These are phyloP conservation scores for Cucumis sativus DNA, from an alignment of 306 rosid species.

Conservation along the genomic window DNA sequence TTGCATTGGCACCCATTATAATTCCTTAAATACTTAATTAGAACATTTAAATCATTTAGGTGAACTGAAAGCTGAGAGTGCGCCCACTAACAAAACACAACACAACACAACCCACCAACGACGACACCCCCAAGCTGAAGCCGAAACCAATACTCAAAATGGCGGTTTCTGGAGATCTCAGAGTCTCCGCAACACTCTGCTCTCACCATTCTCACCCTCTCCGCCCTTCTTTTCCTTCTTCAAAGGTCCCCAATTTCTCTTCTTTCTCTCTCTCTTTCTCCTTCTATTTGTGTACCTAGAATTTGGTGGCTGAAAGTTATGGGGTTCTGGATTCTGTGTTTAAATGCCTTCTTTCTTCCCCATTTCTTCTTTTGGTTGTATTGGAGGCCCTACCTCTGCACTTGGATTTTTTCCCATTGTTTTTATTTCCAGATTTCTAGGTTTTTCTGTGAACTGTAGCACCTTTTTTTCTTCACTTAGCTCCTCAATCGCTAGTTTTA, in stretches of 20 bases:
- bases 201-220: slow-evolving; percentile 36
- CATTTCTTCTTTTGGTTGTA: neutral
- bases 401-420: neutral
- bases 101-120: no score
- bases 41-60: no score
- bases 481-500: neutral
- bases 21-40: no score
- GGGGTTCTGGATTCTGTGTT: neutral
- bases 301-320: neutral
- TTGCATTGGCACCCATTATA: no score
- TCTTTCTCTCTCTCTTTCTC: neutral
- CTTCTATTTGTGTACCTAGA: neutral
- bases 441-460: neutral
- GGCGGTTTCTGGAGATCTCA: slow-evolving; percentile 63
- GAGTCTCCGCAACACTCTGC: slow-evolving; percentile 56
- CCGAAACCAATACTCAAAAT: slow-evolving; percentile 15
- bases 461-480: neutral
- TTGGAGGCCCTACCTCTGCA: neutral
- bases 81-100: neutral
- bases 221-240: slow-evolving; percentile 32
- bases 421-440: neutral
- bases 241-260: slow-evolving; percentile 40
- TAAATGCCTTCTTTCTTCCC: neutral
- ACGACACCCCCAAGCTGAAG: neutral
- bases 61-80: neutral